Evolutionary conservation across 768 basidiomycete genomes (phyloP), one percentile per base, ranked within the genome.

Genomic region (Baorangia bicolor): DNA sequence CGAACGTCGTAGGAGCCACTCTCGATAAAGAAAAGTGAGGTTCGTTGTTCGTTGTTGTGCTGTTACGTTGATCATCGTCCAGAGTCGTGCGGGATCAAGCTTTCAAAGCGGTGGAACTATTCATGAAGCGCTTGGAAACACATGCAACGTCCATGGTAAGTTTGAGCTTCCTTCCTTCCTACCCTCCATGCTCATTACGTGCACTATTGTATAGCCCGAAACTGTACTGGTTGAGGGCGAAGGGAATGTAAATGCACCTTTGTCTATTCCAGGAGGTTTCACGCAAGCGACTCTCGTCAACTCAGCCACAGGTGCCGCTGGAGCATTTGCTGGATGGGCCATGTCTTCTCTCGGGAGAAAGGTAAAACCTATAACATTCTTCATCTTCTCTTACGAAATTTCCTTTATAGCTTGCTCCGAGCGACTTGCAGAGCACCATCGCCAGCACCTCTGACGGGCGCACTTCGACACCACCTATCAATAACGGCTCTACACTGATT

Each of bases 81-180:
- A 98, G 96, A 63, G 71, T 92, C 8, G 96, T 98, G 0, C 84
- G 97, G 20, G 95, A 98, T 72, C 96, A 98, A 65, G 96, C 92
- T 2, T 98, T 96, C 79, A 96, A 91, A 71, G 89, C 94, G 7
- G 78, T 96, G 51, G 91, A 92, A 40, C 74, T 96, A 45, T 94
- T 97, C 65, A 77, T 96, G 58, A 91, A 90, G 70, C 85, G 81
- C 59, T 73, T 98, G 28, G 93, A 97, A 66, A 80, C 76, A 9
- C 81, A 97, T 62, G 91, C 88, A 2, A 80, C 80, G 0, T 79
- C 82, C 3, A 90, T 99, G 94, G 95, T 94, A 49, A n/a, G 79
- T 60, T 11, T 47, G 10, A 14, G 28, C 43, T 28, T 40, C 74
- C 28, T 21, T 18, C 3, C 10, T 34, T 31, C 30, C 12, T 31